Conservation (phyloP, 2,329 filamentous ascomycete species). For the Nigrospora osmanthi region DNA sequence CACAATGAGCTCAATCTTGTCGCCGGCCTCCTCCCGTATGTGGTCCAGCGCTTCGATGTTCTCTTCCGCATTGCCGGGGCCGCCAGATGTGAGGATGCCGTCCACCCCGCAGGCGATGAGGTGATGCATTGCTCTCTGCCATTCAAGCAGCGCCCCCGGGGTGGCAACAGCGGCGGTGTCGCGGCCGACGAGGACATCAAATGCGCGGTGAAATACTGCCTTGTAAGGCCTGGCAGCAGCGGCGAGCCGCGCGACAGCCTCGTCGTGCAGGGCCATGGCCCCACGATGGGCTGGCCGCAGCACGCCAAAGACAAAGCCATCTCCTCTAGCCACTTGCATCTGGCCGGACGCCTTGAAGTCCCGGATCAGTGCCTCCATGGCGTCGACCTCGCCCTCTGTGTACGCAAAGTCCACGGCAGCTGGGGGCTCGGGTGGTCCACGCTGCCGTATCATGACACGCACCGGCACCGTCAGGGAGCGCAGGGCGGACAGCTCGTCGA, state of each 20-base stretch:
- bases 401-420: slow-evolving; percentile 40
- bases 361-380: slow-evolving; percentile 33
- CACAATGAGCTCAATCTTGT: slow-evolving; percentile 37
- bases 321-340: slow-evolving; percentile 31
- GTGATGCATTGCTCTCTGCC: slow-evolving; percentile 21
- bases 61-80: slow-evolving; percentile 28
- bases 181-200: slow-evolving; percentile 36
- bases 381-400: slow-evolving; percentile 29
- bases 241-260: slow-evolving; percentile 32
- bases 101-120: slow-evolving; percentile 37
- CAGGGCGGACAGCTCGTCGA: slow-evolving; percentile 25
- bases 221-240: slow-evolving; percentile 29
- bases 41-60: slow-evolving; percentile 28
- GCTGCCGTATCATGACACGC: slow-evolving; percentile 49
- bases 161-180: slow-evolving; percentile 1
- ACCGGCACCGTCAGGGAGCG: slow-evolving; percentile 28
- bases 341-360: slow-evolving; percentile 27
- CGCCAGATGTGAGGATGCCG: slow-evolving; percentile 46
- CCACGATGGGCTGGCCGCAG: slow-evolving; percentile 14
- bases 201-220: slow-evolving; percentile 49
- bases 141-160: slow-evolving; percentile 5
- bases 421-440: slow-evolving; percentile 21
- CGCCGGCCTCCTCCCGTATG: slow-evolving; percentile 22
- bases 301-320: slow-evolving; percentile 51
- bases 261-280: slow-evolving; percentile 26